A percentile compares a stretch with the other conserved stretches of the same genome.
Evolutionary conservation across 2,329 filamentous ascomycete species (phyloP).

Genomic region (Alternaria viburni): DNA sequence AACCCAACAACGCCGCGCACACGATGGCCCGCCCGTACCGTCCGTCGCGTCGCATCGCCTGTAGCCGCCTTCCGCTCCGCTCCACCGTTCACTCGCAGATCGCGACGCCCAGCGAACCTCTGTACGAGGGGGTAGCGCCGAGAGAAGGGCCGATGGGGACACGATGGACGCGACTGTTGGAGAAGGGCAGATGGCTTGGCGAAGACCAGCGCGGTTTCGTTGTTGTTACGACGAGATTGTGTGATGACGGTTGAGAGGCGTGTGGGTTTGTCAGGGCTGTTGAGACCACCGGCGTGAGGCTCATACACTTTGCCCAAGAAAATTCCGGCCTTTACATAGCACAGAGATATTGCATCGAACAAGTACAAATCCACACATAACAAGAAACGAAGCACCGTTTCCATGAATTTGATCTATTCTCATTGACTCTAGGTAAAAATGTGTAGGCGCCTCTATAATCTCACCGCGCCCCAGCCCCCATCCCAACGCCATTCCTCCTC

Average conservation of each 20-base stretch:
- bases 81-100: background rate
- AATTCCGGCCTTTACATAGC: background rate
- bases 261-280: background rate
- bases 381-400: background rate
- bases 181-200: background rate
- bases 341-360: background rate
- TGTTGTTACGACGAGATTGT: background rate
- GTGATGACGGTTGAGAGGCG: background rate
- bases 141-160: background rate
- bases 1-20: background rate
- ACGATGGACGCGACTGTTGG: background rate
- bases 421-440: background rate
- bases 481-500: constrained; percentile 75
- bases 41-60: background rate
- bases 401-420: background rate
- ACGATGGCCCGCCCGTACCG: background rate
- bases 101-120: background rate
- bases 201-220: background rate
- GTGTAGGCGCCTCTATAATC: constrained; percentile 54
- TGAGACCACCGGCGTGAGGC: background rate
- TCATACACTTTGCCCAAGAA: background rate
- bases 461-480: constrained; percentile 51
- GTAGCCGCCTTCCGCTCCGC: background rate
- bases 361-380: background rate
- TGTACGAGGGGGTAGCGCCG: background rate